phyloP scores from a whole-genome alignment of 1,139 yeast species.

The Meyerozyma athensensis region DNA sequence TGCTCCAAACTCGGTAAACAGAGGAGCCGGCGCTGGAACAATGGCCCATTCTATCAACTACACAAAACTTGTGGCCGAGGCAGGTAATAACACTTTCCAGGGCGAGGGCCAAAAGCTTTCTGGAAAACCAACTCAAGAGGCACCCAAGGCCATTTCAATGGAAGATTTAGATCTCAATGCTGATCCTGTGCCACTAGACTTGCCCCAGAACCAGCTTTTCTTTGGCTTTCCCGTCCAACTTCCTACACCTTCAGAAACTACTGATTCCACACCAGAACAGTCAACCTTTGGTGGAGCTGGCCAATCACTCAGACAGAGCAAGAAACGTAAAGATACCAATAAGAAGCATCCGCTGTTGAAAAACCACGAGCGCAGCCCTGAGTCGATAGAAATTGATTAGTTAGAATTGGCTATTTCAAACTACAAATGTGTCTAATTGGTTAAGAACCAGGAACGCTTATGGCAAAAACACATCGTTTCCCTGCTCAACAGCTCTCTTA shows the following conservation, averaged over 20 bases:
- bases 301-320: constrained; percentile 66
- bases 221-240: constrained; percentile 89
- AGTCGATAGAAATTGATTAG: constrained; percentile 73
- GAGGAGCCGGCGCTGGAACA: constrained; percentile 56
- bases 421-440: too few relatives aligned
- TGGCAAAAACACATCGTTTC: constrained; percentile 44
- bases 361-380: constrained; percentile 62
- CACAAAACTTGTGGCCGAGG: constrained; percentile 50
- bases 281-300: constrained; percentile 56
- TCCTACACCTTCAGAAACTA: constrained; percentile 48
- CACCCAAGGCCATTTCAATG: constrained; percentile 17
- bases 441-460: too few relatives aligned
- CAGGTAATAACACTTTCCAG: constrained; percentile 33
- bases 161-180: constrained; percentile 47
- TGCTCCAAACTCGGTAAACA: constrained; percentile 31
- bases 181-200: constrained; percentile 63
- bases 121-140: constrained; percentile 45
- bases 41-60: constrained; percentile 80
- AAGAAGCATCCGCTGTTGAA: constrained; percentile 39
- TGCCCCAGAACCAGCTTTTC: constrained; percentile 84
- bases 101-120: constrained; percentile 75
- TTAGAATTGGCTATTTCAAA: background rate
- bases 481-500: constrained; percentile 74
- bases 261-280: constrained; percentile 27
- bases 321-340: constrained; percentile 64